phyloP scores from a whole-genome alignment of 1,284 basidiomycete genomes.

The Erythrobasidium hasegawianum region DNA sequence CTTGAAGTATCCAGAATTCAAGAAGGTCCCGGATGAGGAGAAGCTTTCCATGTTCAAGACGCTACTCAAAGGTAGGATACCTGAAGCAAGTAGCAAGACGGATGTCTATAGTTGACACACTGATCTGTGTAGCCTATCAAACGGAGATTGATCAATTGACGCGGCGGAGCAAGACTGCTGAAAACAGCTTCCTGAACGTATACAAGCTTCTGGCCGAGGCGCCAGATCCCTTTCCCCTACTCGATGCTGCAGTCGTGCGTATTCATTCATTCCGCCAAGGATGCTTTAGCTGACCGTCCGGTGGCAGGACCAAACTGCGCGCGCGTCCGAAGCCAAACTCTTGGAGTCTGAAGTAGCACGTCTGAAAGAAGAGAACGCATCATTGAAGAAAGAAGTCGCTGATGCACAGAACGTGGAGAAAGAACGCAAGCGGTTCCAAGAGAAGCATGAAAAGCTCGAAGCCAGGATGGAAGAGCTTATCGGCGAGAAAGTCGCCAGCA shows the following conservation, averaged over 20 bases:
- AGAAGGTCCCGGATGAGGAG: slow-evolving; percentile 78
- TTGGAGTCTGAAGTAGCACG: slow-evolving; percentile 68
- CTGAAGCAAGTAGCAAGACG: not conserved
- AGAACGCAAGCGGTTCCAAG: slow-evolving; percentile 70
- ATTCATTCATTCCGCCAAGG: too few relatives aligned
- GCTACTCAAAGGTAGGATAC: slow-evolving; percentile 77
- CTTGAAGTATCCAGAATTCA: slow-evolving; percentile 67
- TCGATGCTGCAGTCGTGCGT: slow-evolving; percentile 85
- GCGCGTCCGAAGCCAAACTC: slow-evolving; percentile 71
- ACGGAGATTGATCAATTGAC: slow-evolving; percentile 92
- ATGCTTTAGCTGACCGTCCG: slow-evolving; percentile 38
- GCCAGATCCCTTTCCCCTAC: slow-evolving; percentile 90
- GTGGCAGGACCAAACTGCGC: slow-evolving; percentile 80
- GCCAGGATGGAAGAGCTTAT: slow-evolving; percentile 89
- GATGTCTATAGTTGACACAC: not conserved
- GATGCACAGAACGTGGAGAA: slow-evolving; percentile 66
- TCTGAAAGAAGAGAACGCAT: slow-evolving; percentile 71
- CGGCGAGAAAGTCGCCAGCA: slow-evolving; percentile 74
- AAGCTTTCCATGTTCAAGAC: slow-evolving; percentile 80
- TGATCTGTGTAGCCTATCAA: slow-evolving; percentile 67
- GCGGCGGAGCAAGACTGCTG: slow-evolving; percentile 80
- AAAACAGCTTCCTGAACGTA: slow-evolving; percentile 87
- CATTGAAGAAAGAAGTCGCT: slow-evolving; percentile 65
- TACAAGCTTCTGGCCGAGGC: slow-evolving; percentile 92
- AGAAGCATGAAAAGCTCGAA: slow-evolving; percentile 71